phyloP scores from a whole-genome alignment of 108 stramenopile species.

The Ochromonas danica region DNA sequence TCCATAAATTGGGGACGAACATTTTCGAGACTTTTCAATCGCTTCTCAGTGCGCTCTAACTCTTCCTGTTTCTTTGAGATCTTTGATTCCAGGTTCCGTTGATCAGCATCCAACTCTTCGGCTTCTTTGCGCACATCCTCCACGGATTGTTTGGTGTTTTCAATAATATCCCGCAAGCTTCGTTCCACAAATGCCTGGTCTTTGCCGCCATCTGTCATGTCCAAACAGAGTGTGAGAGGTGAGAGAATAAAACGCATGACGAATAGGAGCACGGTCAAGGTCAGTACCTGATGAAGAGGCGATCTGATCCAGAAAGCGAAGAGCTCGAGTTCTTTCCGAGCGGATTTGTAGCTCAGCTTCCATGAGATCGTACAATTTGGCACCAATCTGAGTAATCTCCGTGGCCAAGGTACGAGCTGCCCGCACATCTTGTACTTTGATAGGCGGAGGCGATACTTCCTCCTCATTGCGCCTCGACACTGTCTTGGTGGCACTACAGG shows the following conservation, averaged over 20 bases:
- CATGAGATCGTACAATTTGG: constrained; percentile 59
- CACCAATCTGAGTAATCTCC: constrained; percentile 60
- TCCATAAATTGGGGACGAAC: constrained; percentile 75
- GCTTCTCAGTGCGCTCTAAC: constrained; percentile 63
- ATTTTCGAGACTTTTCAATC: constrained; percentile 57
- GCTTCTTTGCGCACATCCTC: constrained; percentile 36
- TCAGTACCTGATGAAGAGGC: constrained; percentile 38
- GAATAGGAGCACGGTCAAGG: no score
- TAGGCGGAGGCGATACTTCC: constrained; percentile 3
- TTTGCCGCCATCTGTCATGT: constrained; percentile 10
- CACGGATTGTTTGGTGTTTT: constrained; percentile 44
- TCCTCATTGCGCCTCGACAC: background rate
- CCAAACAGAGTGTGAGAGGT: background rate
- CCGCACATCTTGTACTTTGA: constrained; percentile 44
- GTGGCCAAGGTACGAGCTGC: constrained; percentile 47
- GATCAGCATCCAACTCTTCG: constrained; percentile 58
- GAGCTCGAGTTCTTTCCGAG: constrained; percentile 48
- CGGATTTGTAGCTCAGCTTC: constrained; percentile 50
- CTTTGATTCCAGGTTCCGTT: constrained; percentile 52
- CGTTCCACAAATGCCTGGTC: constrained; percentile 29
- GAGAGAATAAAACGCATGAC: background rate
- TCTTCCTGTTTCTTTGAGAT: constrained; percentile 59
- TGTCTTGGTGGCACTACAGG: background rate
- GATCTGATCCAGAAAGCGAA: constrained; percentile 58
- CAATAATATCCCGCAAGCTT: constrained; percentile 46